These are phyloP conservation scores for Phytophthora macrochlamydospora DNA, from an alignment of 352 stramenopile genomes.

Conservation along the genomic window DNA sequence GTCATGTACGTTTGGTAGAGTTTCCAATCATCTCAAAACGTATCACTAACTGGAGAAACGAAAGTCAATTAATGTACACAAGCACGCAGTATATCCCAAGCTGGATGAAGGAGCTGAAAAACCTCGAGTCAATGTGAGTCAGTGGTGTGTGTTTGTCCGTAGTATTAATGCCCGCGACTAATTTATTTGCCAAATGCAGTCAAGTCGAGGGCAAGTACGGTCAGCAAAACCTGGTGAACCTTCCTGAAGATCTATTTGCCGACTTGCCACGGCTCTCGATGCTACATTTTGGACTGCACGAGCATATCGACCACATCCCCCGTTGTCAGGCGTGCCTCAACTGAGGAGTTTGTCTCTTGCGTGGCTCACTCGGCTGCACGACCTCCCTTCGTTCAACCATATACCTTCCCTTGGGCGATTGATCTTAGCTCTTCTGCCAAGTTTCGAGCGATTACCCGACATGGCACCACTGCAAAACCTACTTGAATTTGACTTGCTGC, in stretches of 20 bases:
- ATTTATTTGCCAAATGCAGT: not conserved
- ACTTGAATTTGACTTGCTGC: constrained; percentile 13
- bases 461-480: constrained; percentile 20
- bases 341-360: constrained; percentile 31
- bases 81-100: constrained; percentile 15
- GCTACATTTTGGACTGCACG: constrained; percentile 20
- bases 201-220: constrained; percentile 23
- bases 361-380: constrained; percentile 12
- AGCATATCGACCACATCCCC: constrained; percentile 19
- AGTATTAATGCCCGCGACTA: not conserved
- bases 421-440: constrained; percentile 14
- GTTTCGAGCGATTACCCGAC: constrained; percentile 22
- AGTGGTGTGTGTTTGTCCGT: not conserved
- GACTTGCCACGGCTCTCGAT: constrained; percentile 20
- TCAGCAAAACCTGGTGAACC: constrained; percentile 1
- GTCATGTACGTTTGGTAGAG: constrained; percentile 31
- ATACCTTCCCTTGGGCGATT: constrained; percentile 16
- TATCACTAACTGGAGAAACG: too few species aligned
- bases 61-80: constrained; percentile 31
- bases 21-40: too few species aligned
- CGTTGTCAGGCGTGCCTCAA: constrained; percentile 17
- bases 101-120: constrained; percentile 27
- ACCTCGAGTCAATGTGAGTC: constrained; percentile 13
- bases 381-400: constrained; percentile 24
- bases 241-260: constrained; percentile 30